Percentiles rank a stretch among this genome's conserved stretches.
phyloP scores from a whole-genome alignment of 306 rosid species.

The Cucurbita pepo region DNA sequence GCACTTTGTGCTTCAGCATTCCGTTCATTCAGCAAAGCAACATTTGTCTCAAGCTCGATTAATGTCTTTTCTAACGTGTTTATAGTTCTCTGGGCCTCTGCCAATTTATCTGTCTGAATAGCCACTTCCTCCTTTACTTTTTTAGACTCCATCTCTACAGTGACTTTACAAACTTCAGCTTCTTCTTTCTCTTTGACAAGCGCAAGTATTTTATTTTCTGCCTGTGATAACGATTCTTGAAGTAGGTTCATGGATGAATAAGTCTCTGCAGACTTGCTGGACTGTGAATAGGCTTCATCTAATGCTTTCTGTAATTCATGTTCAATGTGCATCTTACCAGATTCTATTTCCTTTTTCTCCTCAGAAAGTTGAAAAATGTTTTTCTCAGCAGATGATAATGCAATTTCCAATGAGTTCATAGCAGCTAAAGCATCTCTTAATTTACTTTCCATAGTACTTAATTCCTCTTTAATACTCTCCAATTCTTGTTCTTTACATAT shows the following conservation, averaged over 20 bases:
- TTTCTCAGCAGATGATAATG: constrained; percentile 44
- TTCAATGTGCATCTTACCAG: constrained; percentile 25
- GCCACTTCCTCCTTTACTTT: constrained; percentile 47
- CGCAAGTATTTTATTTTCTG: constrained; percentile 37
- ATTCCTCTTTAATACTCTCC: constrained; percentile 35
- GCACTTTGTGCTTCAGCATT: constrained; percentile 35
- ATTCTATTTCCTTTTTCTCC: constrained; percentile 54
- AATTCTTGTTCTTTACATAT: constrained; percentile 44
- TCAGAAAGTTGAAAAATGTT: constrained; percentile 42
- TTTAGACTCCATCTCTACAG: constrained; percentile 48
- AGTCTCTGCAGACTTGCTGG: constrained; percentile 27
- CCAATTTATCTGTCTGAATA: constrained; percentile 33
- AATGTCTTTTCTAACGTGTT: constrained; percentile 51
- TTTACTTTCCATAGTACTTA: constrained; percentile 25
- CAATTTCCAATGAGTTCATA: constrained; percentile 37
- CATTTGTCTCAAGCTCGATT: constrained; percentile 31
- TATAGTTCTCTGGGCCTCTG: constrained; percentile 49
- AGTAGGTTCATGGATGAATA: constrained; percentile 29
- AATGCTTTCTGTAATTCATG: constrained; percentile 48
- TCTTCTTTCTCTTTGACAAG: constrained; percentile 55
- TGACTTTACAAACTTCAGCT: constrained; percentile 36
- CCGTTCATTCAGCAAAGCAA: constrained; percentile 43
- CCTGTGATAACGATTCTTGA: constrained; percentile 54
- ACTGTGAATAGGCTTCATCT: constrained; percentile 27
- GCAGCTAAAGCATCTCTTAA: constrained; percentile 44